Evolutionary conservation across 495 filamentous ascomycete genomes (phyloP).

Genomic region (Penicillium antarcticum): DNA sequence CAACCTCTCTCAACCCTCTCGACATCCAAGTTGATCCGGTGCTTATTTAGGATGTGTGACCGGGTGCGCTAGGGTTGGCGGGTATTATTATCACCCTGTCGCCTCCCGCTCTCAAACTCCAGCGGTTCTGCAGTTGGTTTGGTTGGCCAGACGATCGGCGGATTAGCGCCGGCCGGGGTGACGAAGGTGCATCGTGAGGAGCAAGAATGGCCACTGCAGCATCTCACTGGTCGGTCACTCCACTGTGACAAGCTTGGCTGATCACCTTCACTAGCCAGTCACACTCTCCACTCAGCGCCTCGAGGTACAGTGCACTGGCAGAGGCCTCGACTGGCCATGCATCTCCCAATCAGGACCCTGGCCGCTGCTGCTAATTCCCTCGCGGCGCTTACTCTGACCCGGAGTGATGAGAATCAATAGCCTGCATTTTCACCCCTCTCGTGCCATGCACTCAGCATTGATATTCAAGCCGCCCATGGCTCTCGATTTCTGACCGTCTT

Average conservation of each 20-base stretch:
- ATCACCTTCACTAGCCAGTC: constrained; percentile 29
- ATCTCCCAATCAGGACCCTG: constrained; percentile 29
- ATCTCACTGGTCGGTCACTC: constrained; percentile 19
- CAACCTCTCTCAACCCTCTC: background rate
- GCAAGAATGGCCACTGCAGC: constrained; percentile 2
- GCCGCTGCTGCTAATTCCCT: constrained; percentile 16
- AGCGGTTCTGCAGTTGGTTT: constrained; percentile 31
- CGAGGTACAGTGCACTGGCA: constrained; percentile 16
- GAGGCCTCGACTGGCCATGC: constrained; percentile 6
- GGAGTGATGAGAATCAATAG: constrained; percentile 21
- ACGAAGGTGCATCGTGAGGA: constrained; percentile 32
- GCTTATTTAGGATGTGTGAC: constrained; percentile 11
- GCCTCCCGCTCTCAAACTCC: background rate
- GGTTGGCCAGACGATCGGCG: constrained; percentile 36
- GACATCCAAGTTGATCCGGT: constrained; percentile 1
- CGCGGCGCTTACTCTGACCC: constrained; percentile 34
- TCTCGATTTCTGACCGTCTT: constrained; percentile 13
- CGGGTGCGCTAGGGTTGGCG: constrained; percentile 3
- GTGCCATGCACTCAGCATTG: constrained; percentile 23
- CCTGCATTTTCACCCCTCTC: constrained; percentile 20
- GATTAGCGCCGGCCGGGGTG: constrained; percentile 37
- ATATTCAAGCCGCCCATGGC: constrained; percentile 32
- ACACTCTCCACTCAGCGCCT: constrained; percentile 12
- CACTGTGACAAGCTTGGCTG: constrained; percentile 40
- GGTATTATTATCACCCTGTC: constrained; percentile 3